Evolutionary conservation across 768 basidiomycete genomes (phyloP).

Genomic region (Suillus paluster): DNA sequence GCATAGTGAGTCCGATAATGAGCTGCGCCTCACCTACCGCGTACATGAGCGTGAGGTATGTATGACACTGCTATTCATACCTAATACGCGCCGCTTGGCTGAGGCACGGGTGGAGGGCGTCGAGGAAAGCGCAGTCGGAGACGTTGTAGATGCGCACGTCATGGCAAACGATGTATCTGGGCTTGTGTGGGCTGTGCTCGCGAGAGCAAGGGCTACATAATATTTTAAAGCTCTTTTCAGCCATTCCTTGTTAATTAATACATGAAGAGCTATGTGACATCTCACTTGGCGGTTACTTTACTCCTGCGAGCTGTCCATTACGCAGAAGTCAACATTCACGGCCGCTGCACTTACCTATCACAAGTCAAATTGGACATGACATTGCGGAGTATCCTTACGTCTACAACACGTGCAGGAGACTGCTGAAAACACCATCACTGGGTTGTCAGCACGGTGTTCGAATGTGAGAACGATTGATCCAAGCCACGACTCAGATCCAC

Average conservation of each 20-base stretch:
- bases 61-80: constrained; percentile 67
- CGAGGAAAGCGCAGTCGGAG: constrained; percentile 57
- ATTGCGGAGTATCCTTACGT: neutral
- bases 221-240: neutral
- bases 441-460: too few relatives aligned
- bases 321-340: neutral
- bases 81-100: constrained; percentile 68
- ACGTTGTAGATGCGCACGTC: constrained; percentile 64
- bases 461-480: too few relatives aligned
- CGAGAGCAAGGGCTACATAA: constrained; percentile 39
- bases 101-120: constrained; percentile 62
- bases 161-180: constrained; percentile 69
- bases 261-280: neutral
- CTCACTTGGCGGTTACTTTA: neutral
- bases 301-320: neutral
- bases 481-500: too few relatives aligned
- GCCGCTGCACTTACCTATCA: neutral
- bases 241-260: neutral
- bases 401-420: too few relatives aligned
- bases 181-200: constrained; percentile 62
- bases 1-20: constrained; percentile 71
- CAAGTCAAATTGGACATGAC: neutral
- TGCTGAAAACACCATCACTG: too few relatives aligned
- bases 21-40: constrained; percentile 71
- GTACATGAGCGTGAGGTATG: constrained; percentile 48